Conservation (phyloP, 2,329 filamentous ascomycete genomes). For the Botrytis byssoidea region DNA sequence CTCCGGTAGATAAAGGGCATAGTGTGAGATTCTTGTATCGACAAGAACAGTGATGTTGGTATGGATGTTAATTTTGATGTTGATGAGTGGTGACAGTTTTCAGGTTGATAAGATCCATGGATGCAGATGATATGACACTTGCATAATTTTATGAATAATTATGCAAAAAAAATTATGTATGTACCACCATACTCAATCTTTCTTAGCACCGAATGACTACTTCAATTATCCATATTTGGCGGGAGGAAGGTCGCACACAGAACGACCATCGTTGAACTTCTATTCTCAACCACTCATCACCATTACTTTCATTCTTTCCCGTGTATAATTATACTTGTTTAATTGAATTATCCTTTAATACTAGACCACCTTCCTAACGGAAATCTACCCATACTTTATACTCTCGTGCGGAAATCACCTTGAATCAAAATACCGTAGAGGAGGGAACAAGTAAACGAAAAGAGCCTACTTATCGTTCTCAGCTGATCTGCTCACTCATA, state of each 20-base stretch:
- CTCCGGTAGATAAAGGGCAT: background rate
- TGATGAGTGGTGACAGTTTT: background rate
- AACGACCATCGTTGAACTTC: slow-evolving; percentile 14
- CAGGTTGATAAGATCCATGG: background rate
- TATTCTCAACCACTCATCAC: slow-evolving; percentile 12
- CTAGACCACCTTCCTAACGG: background rate
- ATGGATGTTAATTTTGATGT: background rate
- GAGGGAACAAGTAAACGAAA: slow-evolving; percentile 4
- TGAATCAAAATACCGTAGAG: background rate
- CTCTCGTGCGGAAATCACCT: background rate
- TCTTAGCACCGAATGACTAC: slow-evolving; percentile 6
- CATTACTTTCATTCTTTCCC: slow-evolving; percentile 11
- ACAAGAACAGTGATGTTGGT: background rate
- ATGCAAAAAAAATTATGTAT: background rate
- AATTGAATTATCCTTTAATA: slow-evolving; percentile 8
- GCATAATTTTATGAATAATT: no score
- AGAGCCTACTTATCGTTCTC: background rate
- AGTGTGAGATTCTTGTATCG: background rate
- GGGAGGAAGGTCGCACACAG: slow-evolving; percentile 15
- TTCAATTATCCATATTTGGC: slow-evolving; percentile 1
- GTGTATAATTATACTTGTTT: slow-evolving; percentile 18
- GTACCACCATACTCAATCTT: background rate
- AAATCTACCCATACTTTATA: background rate
- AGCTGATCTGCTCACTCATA: slow-evolving; percentile 18
- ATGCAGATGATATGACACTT: background rate